Evolutionary conservation across 2,329 filamentous ascomycete genomes (phyloP), one percentile per base, ranked within the genome.

Genomic region (Myotisia sp.): DNA sequence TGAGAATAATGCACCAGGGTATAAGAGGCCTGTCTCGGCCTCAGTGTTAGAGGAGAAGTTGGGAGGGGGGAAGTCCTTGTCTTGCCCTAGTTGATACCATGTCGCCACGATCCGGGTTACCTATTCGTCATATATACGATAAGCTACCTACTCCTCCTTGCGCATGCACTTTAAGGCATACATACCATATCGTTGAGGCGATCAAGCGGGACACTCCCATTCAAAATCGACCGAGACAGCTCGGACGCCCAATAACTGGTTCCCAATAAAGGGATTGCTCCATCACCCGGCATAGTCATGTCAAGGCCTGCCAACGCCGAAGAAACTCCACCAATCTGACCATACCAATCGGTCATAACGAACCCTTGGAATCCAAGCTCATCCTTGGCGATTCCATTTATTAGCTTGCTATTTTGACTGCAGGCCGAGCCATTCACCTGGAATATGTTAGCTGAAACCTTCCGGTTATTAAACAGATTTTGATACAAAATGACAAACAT

Each of bases 311-410:
- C 65, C 27, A 78, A 54, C 0, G 73, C 71, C 18, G 71, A 73
- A 1, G 62, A 64, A 0, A 77, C 65, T 1, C 71, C 71, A 0
- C 66, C 65, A 36, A 73, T 63, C 37, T 79, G 74, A 0, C 71
- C 71, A 17, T 69, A 54, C 76, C 78, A 83, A 51, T 84, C 79
- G 0, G 71, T 75, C 60, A 81, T 73, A 16, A 81, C 70, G 44
- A 59, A 75, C 47, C 79, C 79, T 44, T 81, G 76, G 44, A 83
- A 83, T 0, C 75, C 76, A 31, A 83, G 63, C 54, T 84, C 79
- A 29, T 78, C 76, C 46, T 84, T 84, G 6, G 83, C 59, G 3
- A 84, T 60, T 0, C 71, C 74, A 42, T 82, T 83, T 34, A 79
- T 62, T 9, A 76, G 56, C 48, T 76, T 76, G 40, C 71, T 74